phyloP scores from a whole-genome alignment of 805 yeast species.

The Barnettozyma wickerhamii region DNA sequence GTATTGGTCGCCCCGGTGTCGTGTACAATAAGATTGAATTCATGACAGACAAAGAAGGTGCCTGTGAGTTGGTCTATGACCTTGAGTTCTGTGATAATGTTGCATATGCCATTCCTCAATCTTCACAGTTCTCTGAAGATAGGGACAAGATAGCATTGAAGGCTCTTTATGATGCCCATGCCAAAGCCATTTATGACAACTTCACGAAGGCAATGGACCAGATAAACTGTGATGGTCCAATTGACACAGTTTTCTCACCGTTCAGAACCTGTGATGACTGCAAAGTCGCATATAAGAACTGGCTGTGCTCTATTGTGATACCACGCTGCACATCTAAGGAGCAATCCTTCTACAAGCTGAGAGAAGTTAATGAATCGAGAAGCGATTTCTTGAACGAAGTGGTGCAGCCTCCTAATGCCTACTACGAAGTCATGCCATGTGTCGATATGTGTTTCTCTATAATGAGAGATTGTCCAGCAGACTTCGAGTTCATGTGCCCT shows the following conservation, averaged over 20 bases:
- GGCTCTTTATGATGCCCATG: constrained; percentile 58
- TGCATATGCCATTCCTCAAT: constrained; percentile 81
- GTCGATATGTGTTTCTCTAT: constrained; percentile 72
- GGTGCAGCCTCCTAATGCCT: constrained; percentile 50
- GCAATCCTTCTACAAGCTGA: constrained; percentile 37
- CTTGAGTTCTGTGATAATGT: constrained; percentile 75
- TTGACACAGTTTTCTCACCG: constrained; percentile 69
- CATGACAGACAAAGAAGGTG: constrained; percentile 44
- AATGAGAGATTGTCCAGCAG: constrained; percentile 80
- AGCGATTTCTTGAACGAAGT: constrained; percentile 51
- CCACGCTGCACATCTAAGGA: constrained; percentile 73
- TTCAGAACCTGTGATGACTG: constrained; percentile 72
- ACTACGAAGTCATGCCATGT: constrained; percentile 86
- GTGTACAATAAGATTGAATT: constrained; percentile 55
- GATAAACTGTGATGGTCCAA: constrained; percentile 65
- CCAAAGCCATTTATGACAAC: constrained; percentile 50
- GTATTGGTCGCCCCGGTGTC: constrained; percentile 52
- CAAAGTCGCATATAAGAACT: constrained; percentile 61
- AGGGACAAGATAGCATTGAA: constrained; percentile 33
- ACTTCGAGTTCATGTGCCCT: constrained; percentile 76
- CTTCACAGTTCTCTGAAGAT: constrained; percentile 29
- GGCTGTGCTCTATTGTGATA: constrained; percentile 87
- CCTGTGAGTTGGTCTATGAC: constrained; percentile 72
- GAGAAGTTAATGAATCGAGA: constrained; percentile 53
- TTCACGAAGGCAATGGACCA: constrained; percentile 76